Conservation (phyloP, 495 filamentous ascomycete genomes). For the Penicillium atrosanguineum region DNA sequence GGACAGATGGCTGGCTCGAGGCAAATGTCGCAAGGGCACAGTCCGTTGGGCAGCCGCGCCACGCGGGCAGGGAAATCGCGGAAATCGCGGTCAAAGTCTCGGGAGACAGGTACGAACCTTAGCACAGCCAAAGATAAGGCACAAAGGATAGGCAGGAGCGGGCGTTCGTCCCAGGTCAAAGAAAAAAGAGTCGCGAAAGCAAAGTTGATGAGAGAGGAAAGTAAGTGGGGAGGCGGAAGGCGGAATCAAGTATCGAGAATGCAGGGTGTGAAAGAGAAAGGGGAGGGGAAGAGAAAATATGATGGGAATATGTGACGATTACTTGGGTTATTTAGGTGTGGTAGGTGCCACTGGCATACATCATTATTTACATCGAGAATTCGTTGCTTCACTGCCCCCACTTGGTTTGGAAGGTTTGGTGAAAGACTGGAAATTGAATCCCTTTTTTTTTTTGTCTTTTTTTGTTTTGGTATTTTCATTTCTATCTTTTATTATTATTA, state of each 20-base stretch:
- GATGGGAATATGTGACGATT: neutral
- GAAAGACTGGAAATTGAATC: neutral
- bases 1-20: neutral
- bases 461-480: constrained; percentile 4
- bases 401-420: neutral
- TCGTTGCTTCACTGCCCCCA: constrained; percentile 1
- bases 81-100: neutral
- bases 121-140: neutral
- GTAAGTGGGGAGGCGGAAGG: neutral
- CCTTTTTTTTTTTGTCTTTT: constrained; percentile 5
- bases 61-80: constrained; percentile 5
- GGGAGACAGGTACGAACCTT: constrained; percentile 4
- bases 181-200: neutral
- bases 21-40: neutral
- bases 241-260: constrained; percentile 2
- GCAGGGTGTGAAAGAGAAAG: constrained; percentile 11
- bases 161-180: neutral
- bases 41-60: constrained; percentile 1
- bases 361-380: constrained; percentile 20
- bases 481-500: neutral
- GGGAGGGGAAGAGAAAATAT: constrained; percentile 10
- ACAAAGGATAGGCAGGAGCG: neutral
- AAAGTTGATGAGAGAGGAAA: neutral
- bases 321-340: constrained; percentile 25
- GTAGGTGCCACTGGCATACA: constrained; percentile 31